Evolutionary conservation across 2,329 filamentous ascomycete species (phyloP), one percentile per base, ranked within the genome.

Genomic region (Penicillium capsulatum): DNA sequence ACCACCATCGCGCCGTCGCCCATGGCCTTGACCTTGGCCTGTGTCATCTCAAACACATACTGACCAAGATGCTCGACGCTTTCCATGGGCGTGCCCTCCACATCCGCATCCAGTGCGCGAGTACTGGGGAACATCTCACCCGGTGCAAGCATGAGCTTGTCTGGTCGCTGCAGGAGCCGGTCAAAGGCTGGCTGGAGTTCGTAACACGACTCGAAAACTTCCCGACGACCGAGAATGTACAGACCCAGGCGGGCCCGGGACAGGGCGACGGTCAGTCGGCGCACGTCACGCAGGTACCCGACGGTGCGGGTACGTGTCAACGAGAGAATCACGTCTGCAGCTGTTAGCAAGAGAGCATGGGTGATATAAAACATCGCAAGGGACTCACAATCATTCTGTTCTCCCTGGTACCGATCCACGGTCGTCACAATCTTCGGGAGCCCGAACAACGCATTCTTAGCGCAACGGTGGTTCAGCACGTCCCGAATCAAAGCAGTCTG

Each of bases 341-440:
- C n/a, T 26, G 27, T 58, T 38, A 60, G 48, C 34, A 41, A 8
- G 19, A 20, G 8, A 9, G 31, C n/a, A 28, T 17, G 10, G 20
- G 13, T n/a, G n/a, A 28, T 22, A 38, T 42, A n/a, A 20, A 17
- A 31, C 16, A 15, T 16, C 14, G 9, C 4, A 22, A 17, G 26
- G 17, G 22, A 80, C 85, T 75, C 75, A 92, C 87, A 97, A 60
- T 98, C 92, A 66, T 98, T 98, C 68, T 98, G 92, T 72, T 98
- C 92, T 63, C 92, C 94, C 70, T 98, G 92, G 59, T 97, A 98
- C 65, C 95, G 96, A 70, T 98, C 92, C 48, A 98, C 91, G 4
- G 94, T 98, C 3, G 87, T 90, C 17, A 98, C 87, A 37, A 85
- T 83, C 65, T 83, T 85, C 13, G 92, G 92, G 64, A 95, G 70